Conservation (phyloP, 176 grass and related monocot species). For the Zoysia japonica region DNA sequence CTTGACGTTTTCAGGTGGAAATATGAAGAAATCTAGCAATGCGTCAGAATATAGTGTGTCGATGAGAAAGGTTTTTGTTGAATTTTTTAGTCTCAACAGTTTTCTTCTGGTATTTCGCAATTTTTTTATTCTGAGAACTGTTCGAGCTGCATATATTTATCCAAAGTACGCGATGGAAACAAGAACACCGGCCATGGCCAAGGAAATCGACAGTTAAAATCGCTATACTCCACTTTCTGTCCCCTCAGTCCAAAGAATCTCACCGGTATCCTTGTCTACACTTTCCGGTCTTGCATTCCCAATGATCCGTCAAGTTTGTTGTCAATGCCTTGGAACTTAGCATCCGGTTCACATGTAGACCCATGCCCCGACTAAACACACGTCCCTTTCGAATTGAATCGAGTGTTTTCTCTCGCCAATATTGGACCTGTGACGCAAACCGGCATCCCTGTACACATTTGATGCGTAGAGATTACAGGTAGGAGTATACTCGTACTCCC, state of each 20-base stretch:
- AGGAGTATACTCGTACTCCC: too few species aligned
- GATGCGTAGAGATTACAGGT: neutral
- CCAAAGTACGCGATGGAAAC: neutral
- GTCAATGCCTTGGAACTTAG: constrained; percentile 24
- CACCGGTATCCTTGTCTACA: constrained; percentile 6
- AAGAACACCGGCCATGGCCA: too few species aligned
- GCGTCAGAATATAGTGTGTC: too few species aligned
- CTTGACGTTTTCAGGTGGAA: neutral
- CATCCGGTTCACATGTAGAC: constrained; percentile 29
- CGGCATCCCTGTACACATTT: constrained; percentile 41
- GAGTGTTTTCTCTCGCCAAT: neutral
- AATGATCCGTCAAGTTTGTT: constrained; percentile 19
- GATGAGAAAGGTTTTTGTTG: neutral
- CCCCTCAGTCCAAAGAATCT: neutral
- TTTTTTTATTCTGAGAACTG: too few species aligned
- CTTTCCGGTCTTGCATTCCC: constrained; percentile 17
- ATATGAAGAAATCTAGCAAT: neutral
- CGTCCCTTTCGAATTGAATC: constrained; percentile 15
- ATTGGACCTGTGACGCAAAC: constrained; percentile 21
- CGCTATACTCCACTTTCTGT: neutral
- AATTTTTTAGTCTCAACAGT: too few species aligned
- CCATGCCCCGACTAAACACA: constrained; percentile 23
- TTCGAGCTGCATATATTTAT: too few species aligned
- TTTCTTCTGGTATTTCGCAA: too few species aligned
- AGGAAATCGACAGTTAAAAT: constrained; percentile 18